phyloP scores from a whole-genome alignment of 192 early-diverging fungal species.

The Gaertneriomyces sp. region DNA sequence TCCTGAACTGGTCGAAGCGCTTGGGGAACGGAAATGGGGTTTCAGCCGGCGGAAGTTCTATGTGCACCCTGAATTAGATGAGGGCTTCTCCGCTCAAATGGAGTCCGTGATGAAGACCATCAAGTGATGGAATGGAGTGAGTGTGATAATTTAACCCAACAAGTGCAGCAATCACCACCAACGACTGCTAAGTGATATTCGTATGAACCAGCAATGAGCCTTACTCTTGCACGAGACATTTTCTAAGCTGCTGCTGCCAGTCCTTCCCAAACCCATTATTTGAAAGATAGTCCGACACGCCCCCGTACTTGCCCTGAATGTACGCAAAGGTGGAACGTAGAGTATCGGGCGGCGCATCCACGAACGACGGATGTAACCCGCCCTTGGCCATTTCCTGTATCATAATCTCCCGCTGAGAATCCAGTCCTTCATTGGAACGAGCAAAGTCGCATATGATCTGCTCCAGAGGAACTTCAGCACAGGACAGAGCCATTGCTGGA shows the following conservation, averaged over 20 bases:
- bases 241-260: slow-evolving; percentile 10
- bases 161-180: too few relatives aligned
- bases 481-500: slow-evolving; percentile 21
- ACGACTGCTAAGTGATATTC: too few relatives aligned
- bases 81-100: slow-evolving; percentile 26
- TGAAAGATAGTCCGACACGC: slow-evolving; percentile 17
- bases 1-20: background rate
- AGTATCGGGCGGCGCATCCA: slow-evolving; percentile 21
- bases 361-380: slow-evolving; percentile 25
- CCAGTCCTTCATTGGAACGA: slow-evolving; percentile 15
- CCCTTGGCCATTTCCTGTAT: slow-evolving; percentile 30
- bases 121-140: background rate
- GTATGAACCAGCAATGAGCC: too few relatives aligned
- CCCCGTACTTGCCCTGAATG: slow-evolving; percentile 25
- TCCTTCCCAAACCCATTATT: slow-evolving; percentile 21
- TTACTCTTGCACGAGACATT: background rate
- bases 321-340: slow-evolving; percentile 14
- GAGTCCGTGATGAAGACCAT: slow-evolving; percentile 16
- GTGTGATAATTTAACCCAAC: too few relatives aligned
- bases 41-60: slow-evolving; percentile 24
- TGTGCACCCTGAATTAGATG: slow-evolving; percentile 29
- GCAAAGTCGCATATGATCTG: slow-evolving; percentile 31
- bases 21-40: background rate
- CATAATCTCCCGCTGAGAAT: slow-evolving; percentile 21
- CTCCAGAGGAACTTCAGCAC: slow-evolving; percentile 15